Evolutionary conservation across 257 asterid species (phyloP), one percentile per base, ranked within the genome.

Genomic region (Gentiana dahurica): DNA sequence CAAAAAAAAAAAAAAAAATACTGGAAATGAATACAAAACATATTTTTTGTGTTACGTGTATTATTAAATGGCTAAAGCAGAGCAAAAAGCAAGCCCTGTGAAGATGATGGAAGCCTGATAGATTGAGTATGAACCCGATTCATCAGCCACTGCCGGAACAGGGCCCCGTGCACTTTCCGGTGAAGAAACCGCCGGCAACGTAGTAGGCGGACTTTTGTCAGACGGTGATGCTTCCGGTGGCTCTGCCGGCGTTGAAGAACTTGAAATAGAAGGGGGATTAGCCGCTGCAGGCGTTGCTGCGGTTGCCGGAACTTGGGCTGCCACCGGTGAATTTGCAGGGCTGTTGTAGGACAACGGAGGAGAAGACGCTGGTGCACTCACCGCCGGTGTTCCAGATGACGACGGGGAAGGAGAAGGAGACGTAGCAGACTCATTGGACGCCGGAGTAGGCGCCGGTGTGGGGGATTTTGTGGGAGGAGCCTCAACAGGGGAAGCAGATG

Each of bases 151-250:
- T 10, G 0, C 46, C 46, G 46, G 77, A 64, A 45, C 78, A 36
- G 93, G 85, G 58, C 76, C 79, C 45, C 43, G 74, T 6, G 88
- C 63, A 49, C 61, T 68, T 43, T 55, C 89, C 65, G 94, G 90
- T 2, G 80, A 68, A n/a, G 70, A 81, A 67, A 68, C 58, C 34
- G 74, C 68, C 15, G 88, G 86, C 38, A 80, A 39, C 0, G 70
- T 55, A 51, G 60, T 61, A 2, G 75, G 72, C 0, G 59, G 75
- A 43, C 69, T 73, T 49, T 82, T 69, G 51, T 60, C 66, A 2
- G 87, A 70, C 9, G 86, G 81, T 6, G 78, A 73, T 8, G 64
- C 48, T 8, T 11, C 70, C 15, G 87, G 79, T 12, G 87, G 64
- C 15, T 45, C 71, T 10, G 79, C 59, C 0, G 85, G 85, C 2